phyloP scores from a whole-genome alignment of 2,329 filamentous ascomycete genomes.

The Botrytis aclada region DNA sequence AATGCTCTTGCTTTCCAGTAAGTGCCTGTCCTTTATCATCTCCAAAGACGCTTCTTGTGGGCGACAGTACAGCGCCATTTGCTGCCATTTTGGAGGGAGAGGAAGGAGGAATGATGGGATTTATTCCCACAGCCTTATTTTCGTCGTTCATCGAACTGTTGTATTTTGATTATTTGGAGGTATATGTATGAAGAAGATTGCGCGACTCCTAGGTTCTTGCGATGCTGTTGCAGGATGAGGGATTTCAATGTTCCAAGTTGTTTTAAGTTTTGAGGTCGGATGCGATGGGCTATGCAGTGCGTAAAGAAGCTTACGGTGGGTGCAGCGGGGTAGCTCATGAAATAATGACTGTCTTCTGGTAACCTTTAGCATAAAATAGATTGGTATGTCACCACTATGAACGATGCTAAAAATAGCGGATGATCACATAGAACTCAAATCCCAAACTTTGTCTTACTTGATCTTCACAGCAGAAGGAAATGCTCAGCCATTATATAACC shows the following conservation, averaged over 20 bases:
- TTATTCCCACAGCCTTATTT: slow-evolving; percentile 2
- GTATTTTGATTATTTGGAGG: too few relatives aligned
- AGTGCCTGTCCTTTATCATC: slow-evolving; percentile 43
- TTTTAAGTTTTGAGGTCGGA: not conserved
- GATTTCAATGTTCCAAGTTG: not conserved
- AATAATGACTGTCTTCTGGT: not conserved
- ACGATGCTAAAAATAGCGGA: not conserved
- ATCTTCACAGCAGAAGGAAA: not conserved
- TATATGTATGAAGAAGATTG: not conserved
- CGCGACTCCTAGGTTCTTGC: not conserved
- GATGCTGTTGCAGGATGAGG: not conserved
- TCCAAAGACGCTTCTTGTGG: slow-evolving; percentile 11
- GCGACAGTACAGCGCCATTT: slow-evolving; percentile 24
- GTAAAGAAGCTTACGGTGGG: slow-evolving; percentile 12
- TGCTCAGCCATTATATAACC: not conserved
- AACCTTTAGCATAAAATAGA: not conserved
- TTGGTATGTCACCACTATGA: not conserved
- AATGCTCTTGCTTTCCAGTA: slow-evolving; percentile 97
- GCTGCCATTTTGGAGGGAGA: slow-evolving; percentile 20
- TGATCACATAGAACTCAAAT: not conserved
- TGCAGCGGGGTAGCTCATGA: slow-evolving; percentile 21
- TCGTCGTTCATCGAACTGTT: slow-evolving; percentile 11
- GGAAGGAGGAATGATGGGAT: not conserved
- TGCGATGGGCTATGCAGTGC: not conserved
- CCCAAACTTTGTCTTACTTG: not conserved